Evolutionary conservation across 2,329 filamentous ascomycete species (phyloP).

Genomic region (Aspergillus sp.): DNA sequence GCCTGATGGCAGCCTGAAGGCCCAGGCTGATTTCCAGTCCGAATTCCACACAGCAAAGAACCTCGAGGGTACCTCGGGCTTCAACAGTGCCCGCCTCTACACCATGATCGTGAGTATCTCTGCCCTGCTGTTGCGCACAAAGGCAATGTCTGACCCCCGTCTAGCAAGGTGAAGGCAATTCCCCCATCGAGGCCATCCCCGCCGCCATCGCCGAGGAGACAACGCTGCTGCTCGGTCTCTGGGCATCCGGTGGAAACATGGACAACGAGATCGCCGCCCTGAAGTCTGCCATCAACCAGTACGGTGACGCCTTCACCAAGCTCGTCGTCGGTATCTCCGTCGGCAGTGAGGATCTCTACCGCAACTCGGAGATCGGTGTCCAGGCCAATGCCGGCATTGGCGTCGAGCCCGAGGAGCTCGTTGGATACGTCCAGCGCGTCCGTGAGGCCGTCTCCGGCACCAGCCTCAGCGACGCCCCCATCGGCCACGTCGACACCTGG

Average conservation of each 20-base stretch:
- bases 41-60: constrained; percentile 47
- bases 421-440: constrained; percentile 69
- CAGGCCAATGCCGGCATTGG: constrained; percentile 63
- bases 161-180: constrained; percentile 53
- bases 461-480: constrained; percentile 49
- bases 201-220: constrained; percentile 82
- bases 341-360: constrained; percentile 84
- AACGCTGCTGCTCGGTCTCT: constrained; percentile 76
- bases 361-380: constrained; percentile 69
- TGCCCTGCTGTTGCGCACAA: too few relatives aligned
- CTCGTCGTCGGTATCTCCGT: constrained; percentile 78
- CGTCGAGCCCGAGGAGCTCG: constrained; percentile 60
- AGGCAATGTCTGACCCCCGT: constrained; percentile 4
- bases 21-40: constrained; percentile 44
- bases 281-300: constrained; percentile 65
- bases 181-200: constrained; percentile 70
- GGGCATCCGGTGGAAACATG: constrained; percentile 73
- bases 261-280: constrained; percentile 74
- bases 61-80: constrained; percentile 37
- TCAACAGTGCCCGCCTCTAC: constrained; percentile 55
- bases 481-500: constrained; percentile 92
- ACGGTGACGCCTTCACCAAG: constrained; percentile 60
- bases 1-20: constrained; percentile 41
- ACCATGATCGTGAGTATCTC: constrained; percentile 56
- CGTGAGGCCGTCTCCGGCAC: constrained; percentile 65